Evolutionary conservation across 495 filamentous ascomycete genomes (phyloP).

Genomic region (Chaetomium cochliodes): DNA sequence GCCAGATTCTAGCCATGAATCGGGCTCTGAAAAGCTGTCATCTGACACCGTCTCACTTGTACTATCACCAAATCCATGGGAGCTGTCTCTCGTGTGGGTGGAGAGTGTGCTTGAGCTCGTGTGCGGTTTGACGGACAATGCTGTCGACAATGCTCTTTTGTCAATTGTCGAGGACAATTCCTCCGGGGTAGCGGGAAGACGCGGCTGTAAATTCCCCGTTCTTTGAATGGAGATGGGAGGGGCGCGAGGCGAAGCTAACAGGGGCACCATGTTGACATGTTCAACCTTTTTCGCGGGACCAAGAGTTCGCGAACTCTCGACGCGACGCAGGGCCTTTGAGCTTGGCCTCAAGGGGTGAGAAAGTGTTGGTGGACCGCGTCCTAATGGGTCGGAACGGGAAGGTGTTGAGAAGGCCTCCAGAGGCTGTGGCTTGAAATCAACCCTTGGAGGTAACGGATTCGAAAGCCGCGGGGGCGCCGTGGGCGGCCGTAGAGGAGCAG

Average conservation of each 20-base stretch:
- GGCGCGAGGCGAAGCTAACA: neutral
- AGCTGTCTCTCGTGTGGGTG: constrained; percentile 12
- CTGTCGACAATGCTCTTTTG: neutral
- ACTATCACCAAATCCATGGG: constrained; percentile 22
- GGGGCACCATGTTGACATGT: neutral
- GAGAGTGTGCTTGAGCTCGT: constrained; percentile 30
- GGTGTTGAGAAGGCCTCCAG: neutral
- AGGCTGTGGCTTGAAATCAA: neutral
- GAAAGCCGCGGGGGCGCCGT: neutral
- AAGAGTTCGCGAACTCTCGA: constrained; percentile 28
- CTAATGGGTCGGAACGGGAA: neutral
- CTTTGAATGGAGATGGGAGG: neutral
- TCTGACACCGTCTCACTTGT: constrained; percentile 27
- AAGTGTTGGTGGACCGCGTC: neutral
- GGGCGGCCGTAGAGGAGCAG: neutral
- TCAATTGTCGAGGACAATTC: neutral
- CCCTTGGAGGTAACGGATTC: neutral
- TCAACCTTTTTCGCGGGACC: neutral
- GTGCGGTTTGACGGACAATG: constrained; percentile 17
- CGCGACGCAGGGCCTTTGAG: constrained; percentile 17
- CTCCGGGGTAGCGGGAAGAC: neutral
- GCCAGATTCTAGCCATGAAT: constrained; percentile 22
- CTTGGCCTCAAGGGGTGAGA: neutral
- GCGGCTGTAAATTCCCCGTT: neutral
- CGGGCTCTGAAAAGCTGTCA: constrained; percentile 33